phyloP scores from a whole-genome alignment of 2,329 filamentous ascomycete species.

The Alternaria ethzedia region DNA sequence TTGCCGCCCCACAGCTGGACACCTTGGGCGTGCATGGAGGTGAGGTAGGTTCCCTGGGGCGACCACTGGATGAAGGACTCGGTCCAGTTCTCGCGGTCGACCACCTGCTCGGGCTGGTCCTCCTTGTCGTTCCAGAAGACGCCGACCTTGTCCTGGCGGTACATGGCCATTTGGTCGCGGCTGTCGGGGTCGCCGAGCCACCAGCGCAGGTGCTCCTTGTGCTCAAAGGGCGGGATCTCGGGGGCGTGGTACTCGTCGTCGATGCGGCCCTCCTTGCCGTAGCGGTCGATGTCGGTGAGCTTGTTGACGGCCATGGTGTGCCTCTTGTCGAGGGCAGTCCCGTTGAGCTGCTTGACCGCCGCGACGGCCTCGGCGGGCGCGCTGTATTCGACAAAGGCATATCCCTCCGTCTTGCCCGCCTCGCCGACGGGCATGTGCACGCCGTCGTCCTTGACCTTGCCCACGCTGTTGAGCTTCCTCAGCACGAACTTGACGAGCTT shows the following conservation, averaged over 20 bases:
- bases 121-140: conserved; percentile 99
- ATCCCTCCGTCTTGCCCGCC: conserved; percentile 84
- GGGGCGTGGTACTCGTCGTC: conserved; percentile 89
- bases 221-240: conserved; percentile 80
- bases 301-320: conserved; percentile 97
- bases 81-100: conserved; percentile 95
- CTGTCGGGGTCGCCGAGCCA: conserved; percentile 90
- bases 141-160: conserved; percentile 86
- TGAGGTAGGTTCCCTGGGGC: conserved; percentile 89
- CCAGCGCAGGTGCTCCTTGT: conserved; percentile 93
- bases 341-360: conserved; percentile 87
- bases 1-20: conserved; percentile 95
- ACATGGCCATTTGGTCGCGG: conserved; percentile 95
- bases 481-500: conserved; percentile 96
- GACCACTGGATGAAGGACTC: conserved; percentile 99
- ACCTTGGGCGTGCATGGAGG: conserved; percentile 93
- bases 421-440: conserved; percentile 95
- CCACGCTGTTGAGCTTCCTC: conserved; percentile 87
- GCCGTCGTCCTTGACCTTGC: conserved; percentile 82
- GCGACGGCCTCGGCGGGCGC: conserved; percentile 87
- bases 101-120: conserved; percentile 83
- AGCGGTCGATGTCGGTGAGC: conserved; percentile 96
- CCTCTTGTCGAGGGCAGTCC: conserved; percentile 90
- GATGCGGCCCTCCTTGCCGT: conserved; percentile 89
- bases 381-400: conserved; percentile 96